A percentile compares a stretch with the other conserved stretches of the same genome.
These are phyloP conservation scores for Bipolaris victoriae DNA, from an alignment of 2,329 filamentous ascomycete species.

Conservation along the genomic window DNA sequence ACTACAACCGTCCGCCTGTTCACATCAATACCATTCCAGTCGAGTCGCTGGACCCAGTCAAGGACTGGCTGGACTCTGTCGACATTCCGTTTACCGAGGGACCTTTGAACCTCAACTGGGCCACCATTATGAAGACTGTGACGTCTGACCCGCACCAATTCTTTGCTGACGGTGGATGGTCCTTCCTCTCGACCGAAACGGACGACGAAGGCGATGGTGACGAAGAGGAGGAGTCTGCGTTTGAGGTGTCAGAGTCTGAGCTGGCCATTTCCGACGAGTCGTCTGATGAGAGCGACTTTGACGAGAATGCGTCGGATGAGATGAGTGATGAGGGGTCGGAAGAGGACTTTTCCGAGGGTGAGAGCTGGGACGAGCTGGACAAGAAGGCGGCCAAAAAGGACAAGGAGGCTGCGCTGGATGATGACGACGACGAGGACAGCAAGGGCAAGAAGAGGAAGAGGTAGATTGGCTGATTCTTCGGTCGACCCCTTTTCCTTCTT, in stretches of 20 bases:
- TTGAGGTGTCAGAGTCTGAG: slow-evolving; percentile 88
- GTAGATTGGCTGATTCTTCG: slow-evolving; percentile 5
- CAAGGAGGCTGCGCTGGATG: slow-evolving; percentile 59
- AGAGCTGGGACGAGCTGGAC: slow-evolving; percentile 95
- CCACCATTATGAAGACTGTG: slow-evolving; percentile 99
- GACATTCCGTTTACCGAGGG: slow-evolving; percentile 95
- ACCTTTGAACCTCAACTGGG: slow-evolving; percentile 97
- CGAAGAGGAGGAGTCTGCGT: slow-evolving; percentile 87
- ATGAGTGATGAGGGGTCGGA: slow-evolving; percentile 69
- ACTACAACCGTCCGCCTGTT: slow-evolving; percentile 86
- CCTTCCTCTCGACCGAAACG: slow-evolving; percentile 84
- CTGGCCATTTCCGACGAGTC: slow-evolving; percentile 74
- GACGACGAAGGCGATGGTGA: slow-evolving; percentile 80
- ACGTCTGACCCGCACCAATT: slow-evolving; percentile 92
- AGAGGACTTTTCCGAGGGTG: slow-evolving; percentile 65
- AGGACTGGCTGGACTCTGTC: slow-evolving; percentile 95
- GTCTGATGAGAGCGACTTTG: slow-evolving; percentile 89
- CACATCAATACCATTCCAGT: slow-evolving; percentile 99
- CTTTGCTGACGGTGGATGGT: slow-evolving; percentile 95
- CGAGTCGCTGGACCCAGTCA: slow-evolving; percentile 90
- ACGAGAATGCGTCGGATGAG: slow-evolving; percentile 83
- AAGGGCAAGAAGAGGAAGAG: slow-evolving; percentile 73
- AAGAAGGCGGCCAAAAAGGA: slow-evolving; percentile 76
- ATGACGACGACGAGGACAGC: slow-evolving; percentile 61
- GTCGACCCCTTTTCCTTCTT: background rate